Conservation (phyloP, 306 rosid species). For the Vigna angularis region DNA sequence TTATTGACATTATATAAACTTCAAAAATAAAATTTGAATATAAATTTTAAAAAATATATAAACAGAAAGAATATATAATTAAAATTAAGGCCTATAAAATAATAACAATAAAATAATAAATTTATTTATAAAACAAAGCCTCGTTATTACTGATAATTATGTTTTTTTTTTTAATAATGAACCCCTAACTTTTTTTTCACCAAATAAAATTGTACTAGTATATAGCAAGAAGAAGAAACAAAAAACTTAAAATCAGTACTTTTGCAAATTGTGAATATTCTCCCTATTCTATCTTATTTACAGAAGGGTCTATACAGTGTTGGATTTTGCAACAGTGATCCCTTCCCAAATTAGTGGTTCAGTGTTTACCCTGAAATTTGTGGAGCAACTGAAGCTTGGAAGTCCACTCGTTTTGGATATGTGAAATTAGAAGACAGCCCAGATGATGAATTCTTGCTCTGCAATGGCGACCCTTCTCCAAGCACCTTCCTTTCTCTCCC, state of each 20-base stretch:
- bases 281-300: constrained; percentile 23
- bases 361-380: constrained; percentile 24
- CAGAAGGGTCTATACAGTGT: not conserved
- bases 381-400: constrained; percentile 37
- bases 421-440: constrained; percentile 13
- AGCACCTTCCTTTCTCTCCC: constrained; percentile 47
- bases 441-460: constrained; percentile 39
- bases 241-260: not conserved
- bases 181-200: not conserved
- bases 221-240: not conserved
- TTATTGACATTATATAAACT: too few species aligned
- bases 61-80: too few species aligned
- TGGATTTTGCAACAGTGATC: not conserved
- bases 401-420: not conserved
- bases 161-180: not conserved
- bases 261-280: not conserved
- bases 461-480: constrained; percentile 77
- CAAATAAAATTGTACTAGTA: not conserved
- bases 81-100: not conserved
- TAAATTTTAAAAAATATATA: too few species aligned
- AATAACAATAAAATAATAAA: too few species aligned
- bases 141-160: too few species aligned
- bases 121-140: too few species aligned
- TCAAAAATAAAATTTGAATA: too few species aligned
- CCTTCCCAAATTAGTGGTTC: not conserved